A percentile compares a stretch with the other conserved stretches of the same genome.
phyloP scores from a whole-genome alignment of 805 yeast species.

The Candida schatavii region DNA sequence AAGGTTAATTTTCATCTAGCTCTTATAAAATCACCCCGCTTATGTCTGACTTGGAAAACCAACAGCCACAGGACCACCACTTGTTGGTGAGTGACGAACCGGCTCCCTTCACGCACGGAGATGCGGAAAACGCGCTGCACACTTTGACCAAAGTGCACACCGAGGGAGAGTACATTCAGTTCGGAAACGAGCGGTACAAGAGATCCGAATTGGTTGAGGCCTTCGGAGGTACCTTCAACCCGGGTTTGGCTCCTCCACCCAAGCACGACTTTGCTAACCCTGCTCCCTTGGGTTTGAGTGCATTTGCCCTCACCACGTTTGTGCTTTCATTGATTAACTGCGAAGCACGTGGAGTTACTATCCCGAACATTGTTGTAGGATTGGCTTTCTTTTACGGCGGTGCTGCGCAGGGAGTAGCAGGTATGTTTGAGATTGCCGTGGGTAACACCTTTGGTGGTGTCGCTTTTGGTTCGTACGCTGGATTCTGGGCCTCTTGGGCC shows the following conservation, averaged over 20 bases:
- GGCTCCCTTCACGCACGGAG: not conserved
- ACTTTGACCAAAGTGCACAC: conserved; percentile 29
- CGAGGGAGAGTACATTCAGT: conserved; percentile 62
- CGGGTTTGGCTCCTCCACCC: conserved; percentile 51
- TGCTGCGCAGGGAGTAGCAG: conserved; percentile 65
- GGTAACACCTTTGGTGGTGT: conserved; percentile 78
- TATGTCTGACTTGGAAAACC: conserved; percentile 33
- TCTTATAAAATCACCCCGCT: no score
- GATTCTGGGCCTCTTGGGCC: conserved; percentile 76
- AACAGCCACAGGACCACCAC: conserved; percentile 29
- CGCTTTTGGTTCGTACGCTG: conserved; percentile 60
- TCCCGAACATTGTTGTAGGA: conserved; percentile 61
- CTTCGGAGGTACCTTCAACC: conserved; percentile 81
- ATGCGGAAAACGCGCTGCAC: conserved; percentile 7
- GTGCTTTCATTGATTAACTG: conserved; percentile 62
- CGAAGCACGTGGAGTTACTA: conserved; percentile 64
- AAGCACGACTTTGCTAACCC: conserved; percentile 58
- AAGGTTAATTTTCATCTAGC: no score
- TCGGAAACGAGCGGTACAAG: conserved; percentile 70
- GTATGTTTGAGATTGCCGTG: conserved; percentile 71
- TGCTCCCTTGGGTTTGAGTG: conserved; percentile 70
- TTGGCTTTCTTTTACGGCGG: conserved; percentile 74
- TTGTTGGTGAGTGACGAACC: conserved; percentile 15
- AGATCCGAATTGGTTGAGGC: conserved; percentile 59
- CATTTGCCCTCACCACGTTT: conserved; percentile 67